Evolutionary conservation across 2,329 filamentous ascomycete genomes (phyloP).

Genomic region (Zymoseptoria brevis): DNA sequence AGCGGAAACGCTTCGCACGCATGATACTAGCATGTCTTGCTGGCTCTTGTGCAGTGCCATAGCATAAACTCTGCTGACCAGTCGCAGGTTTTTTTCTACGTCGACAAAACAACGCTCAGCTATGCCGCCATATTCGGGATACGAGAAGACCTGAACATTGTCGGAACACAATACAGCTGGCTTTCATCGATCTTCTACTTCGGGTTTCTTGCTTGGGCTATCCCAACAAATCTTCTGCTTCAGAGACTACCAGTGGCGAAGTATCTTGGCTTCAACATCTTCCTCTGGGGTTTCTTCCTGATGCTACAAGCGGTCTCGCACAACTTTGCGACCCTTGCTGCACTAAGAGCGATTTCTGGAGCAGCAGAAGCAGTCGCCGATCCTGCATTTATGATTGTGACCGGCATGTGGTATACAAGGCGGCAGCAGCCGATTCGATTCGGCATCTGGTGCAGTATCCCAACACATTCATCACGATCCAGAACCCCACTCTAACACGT

Average conservation of each 20-base stretch:
- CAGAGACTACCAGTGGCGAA: slow-evolving; percentile 45
- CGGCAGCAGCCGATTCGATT: slow-evolving; percentile 55
- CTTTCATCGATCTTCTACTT: slow-evolving; percentile 46
- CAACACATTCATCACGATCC: too few relatives aligned
- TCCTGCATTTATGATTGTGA: slow-evolving; percentile 57
- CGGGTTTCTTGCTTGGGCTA: slow-evolving; percentile 47
- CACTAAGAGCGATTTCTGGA: slow-evolving; percentile 50
- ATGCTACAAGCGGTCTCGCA: slow-evolving; percentile 29
- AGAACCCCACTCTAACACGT: too few relatives aligned
- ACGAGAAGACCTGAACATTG: slow-evolving; percentile 48
- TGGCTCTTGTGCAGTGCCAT: neutral
- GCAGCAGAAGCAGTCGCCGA: slow-evolving; percentile 51
- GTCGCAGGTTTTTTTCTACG: slow-evolving; percentile 25
- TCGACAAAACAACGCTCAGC: slow-evolving; percentile 48
- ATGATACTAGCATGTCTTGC: neutral
- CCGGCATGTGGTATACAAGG: slow-evolving; percentile 57
- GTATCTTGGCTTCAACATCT: slow-evolving; percentile 49
- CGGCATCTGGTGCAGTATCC: slow-evolving; percentile 45
- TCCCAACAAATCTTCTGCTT: slow-evolving; percentile 48
- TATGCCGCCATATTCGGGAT: slow-evolving; percentile 61
- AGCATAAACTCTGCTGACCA: neutral
- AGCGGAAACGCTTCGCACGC: neutral
- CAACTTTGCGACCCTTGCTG: slow-evolving; percentile 49
- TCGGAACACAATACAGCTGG: slow-evolving; percentile 53
- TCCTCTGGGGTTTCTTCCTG: slow-evolving; percentile 45